Base-by-base conservation (phyloP, 1,284 basidiomycete species). In the Retiboletus fuscus region DNA sequence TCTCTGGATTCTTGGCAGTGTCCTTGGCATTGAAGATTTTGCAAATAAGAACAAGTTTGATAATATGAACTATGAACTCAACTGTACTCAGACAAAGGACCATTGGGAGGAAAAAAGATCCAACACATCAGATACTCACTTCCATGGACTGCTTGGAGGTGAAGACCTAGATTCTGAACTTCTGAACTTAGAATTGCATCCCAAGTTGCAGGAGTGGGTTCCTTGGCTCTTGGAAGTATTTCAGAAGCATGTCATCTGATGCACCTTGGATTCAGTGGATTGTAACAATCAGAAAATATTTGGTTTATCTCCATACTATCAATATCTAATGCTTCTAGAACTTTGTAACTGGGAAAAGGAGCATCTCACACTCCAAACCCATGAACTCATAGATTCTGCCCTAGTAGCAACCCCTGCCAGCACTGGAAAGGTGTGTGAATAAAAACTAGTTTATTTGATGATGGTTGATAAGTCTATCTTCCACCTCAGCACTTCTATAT, bases 401-500 rank as follows among this genome's bases (percentile, higher is more conserved):
- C 34, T 8, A 7, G 34, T 39, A 8, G 34, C 1, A n/a, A 30
- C 57, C 18, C 20, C 39, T 22, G 57, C 57, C 12, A 18, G 57
- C 24, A 34, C 57, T 39, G 13, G 22, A 20, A 58, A 58, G 57
- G 57, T 58, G 30, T 24, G 13, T 58, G 22, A 39, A 39, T 39
- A 39, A 39, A 39, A 39, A 8, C 34, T 8, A 39, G 51, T 53
- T 26, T 53, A 53, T 53, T 18, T n/a, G 26, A 53, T 26, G 18
- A 24, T 2, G 51, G 51, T 53, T 53, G 16, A 53, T 26, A 13
- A 11, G 15, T 57, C 28, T 22, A 28, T 57, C 20, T 30, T 57
- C 18, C 30, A n/a, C 22, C 20, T 57, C 22, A 69, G 69, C 67
- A 69, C 16, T 69, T 69, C 10, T 69, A 69, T 43, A 61, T 69